Evolutionary conservation across 129 eudicot species (phyloP).

Genomic region (sunflower (Helianthus annuus)): HanXRQr2.0-SUNRISE NC_035446.2:137253855-137254354

Average conservation of each 20-base stretch:
- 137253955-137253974: constrained; percentile 97
- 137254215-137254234: constrained; percentile 99
- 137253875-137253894: constrained; percentile 85
- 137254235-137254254: constrained; percentile 90
- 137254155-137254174: constrained; percentile 87
- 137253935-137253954: constrained; percentile 66
- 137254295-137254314: constrained; percentile 84
- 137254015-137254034: constrained; percentile 86
- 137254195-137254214: constrained; percentile 94
- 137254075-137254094: constrained; percentile 78
- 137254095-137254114: constrained; percentile 73
- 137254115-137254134: constrained; percentile 76
- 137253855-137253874: constrained; percentile 94
- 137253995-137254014: constrained; percentile 79
- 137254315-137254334: constrained; percentile 90
- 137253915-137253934: constrained; percentile 88
- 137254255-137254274: constrained; percentile 97
- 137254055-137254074: constrained; percentile 89
- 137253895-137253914: constrained; percentile 94
- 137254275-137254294: constrained; percentile 86
- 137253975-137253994: constrained; percentile 92
- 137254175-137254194: constrained; percentile 97
- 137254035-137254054: constrained; percentile 98
- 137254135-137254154: constrained; percentile 97
- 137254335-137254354: constrained; percentile 93